Evolutionary conservation across 108 stramenopile species (phyloP).

Genomic region (Epipyxis sp.): DNA sequence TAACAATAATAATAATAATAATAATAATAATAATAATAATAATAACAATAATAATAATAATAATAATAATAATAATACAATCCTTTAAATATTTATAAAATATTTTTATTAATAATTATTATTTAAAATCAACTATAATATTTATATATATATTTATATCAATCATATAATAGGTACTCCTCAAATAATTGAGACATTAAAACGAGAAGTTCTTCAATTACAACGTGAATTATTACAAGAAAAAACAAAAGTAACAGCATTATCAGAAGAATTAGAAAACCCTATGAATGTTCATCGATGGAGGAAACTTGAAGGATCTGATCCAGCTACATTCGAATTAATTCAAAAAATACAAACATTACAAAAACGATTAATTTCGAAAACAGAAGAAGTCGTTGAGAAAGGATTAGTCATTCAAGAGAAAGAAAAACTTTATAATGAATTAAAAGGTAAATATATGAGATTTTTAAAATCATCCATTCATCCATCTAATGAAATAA

Average conservation of each 20-base stretch:
- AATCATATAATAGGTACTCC: too few relatives aligned
- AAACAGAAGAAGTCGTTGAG: slow-evolving; percentile 75
- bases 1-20: too few relatives aligned
- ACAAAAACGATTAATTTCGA: slow-evolving; percentile 64
- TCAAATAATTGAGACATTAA: slow-evolving; percentile 55
- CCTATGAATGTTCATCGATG: slow-evolving; percentile 81
- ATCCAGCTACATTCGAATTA: slow-evolving; percentile 76
- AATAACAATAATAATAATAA: too few relatives aligned
- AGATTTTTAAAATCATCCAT: too few relatives aligned
- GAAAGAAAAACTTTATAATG: slow-evolving; percentile 68
- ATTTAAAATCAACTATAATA: too few relatives aligned
- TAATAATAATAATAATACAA: too few relatives aligned
- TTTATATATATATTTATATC: too few relatives aligned
- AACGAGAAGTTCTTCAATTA: slow-evolving; percentile 57
- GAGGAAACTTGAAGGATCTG: slow-evolving; percentile 74
- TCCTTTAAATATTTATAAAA: too few relatives aligned
- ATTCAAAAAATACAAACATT: slow-evolving; percentile 78
- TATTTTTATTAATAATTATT: too few relatives aligned
- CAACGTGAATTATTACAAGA: slow-evolving; percentile 73
- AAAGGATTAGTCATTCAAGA: slow-evolving; percentile 70
- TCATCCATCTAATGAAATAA: too few relatives aligned
- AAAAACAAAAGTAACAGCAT: slow-evolving; percentile 67
- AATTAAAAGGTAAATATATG: slow-evolving; percentile 72
- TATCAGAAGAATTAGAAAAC: slow-evolving; percentile 75
- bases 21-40: too few relatives aligned